Evolutionary conservation across 2,329 filamentous ascomycete species (phyloP), one percentile per base, ranked within the genome.

Genomic region (Penicillium expansum): DNA sequence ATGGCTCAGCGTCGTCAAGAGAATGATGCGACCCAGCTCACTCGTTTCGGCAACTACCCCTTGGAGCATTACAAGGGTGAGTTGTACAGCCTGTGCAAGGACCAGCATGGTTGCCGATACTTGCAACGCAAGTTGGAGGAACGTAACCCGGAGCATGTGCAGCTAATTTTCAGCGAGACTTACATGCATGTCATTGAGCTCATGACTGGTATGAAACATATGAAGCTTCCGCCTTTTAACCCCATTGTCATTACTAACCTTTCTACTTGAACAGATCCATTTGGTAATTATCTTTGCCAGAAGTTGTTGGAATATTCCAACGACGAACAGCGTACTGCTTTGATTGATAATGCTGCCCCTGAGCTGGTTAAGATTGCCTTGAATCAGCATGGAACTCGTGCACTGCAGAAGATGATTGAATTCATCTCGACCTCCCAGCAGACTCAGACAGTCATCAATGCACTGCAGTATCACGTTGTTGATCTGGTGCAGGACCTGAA

Each of bases 391-490:
- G 94, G 94, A 65, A 99, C 94, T 57, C 87, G 94, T 52, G 94
- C 94, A 61, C 79, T 99, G 57, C 94, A 99, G 79, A 99, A 97
- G 83, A 99, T 99, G 94, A 99, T 99, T 64, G 94, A 99, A 77
- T 95, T 91, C 73, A 90, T 99, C 69, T 90, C 88, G 51, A 95
- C 91, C 27, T 83, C 86, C 3, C 86, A 89, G 69, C 94, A 99
- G 77, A 89, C 93, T 49, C 82, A 89, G 66, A 88, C 91, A 64
- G 94, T 99, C 73, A 96, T 96, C 63, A 82, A 89, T 53, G 91
- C 94, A 14, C 83, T 99, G 49, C 84, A 87, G 62, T 83, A 86
- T 71, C 86, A 90, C 58, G 94, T 99, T 48, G 94, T 99, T 20
- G 89, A 94, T 67, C 83, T 99, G 53, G 97, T 99, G 60, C 92